A percentile compares a stretch with the other conserved stretches of the same genome.
Conservation (phyloP, 768 basidiomycete genomes). For the Suillus paluster region DNA sequence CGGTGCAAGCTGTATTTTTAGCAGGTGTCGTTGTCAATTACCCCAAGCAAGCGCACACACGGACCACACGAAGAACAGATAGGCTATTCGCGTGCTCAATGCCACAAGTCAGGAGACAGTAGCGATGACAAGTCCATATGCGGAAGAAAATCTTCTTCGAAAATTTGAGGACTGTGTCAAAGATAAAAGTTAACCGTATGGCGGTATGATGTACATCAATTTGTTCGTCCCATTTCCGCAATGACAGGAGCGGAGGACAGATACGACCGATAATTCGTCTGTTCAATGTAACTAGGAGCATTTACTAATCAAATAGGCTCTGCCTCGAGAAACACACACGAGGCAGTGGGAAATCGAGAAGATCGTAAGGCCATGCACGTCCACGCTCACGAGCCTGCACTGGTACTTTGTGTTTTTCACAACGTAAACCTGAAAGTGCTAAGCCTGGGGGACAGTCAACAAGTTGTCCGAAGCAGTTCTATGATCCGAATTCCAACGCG, state of each 20-base stretch:
- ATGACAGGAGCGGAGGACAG: neutral
- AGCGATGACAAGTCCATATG: neutral
- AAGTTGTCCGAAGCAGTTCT: neutral
- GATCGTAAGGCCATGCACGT: too few relatives aligned
- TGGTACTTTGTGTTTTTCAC: neutral
- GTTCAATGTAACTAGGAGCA: neutral
- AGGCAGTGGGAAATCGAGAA: neutral
- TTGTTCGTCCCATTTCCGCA: neutral
- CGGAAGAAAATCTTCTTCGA: neutral
- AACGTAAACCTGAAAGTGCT: too few relatives aligned
- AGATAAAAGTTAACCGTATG: neutral
- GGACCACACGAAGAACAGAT: neutral
- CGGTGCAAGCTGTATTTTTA: neutral
- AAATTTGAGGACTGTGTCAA: neutral
- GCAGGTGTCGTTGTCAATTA: neutral
- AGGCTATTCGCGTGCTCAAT: neutral
- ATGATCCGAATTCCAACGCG: too few relatives aligned
- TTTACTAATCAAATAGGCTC: neutral
- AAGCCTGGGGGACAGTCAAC: neutral
- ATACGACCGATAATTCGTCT: neutral
- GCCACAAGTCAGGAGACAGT: too few relatives aligned
- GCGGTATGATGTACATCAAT: neutral
- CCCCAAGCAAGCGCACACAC: neutral
- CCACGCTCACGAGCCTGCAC: neutral
- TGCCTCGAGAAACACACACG: neutral